Conservation (phyloP, 768 basidiomycete species). For the Tricholoma saponaceum region DNA sequence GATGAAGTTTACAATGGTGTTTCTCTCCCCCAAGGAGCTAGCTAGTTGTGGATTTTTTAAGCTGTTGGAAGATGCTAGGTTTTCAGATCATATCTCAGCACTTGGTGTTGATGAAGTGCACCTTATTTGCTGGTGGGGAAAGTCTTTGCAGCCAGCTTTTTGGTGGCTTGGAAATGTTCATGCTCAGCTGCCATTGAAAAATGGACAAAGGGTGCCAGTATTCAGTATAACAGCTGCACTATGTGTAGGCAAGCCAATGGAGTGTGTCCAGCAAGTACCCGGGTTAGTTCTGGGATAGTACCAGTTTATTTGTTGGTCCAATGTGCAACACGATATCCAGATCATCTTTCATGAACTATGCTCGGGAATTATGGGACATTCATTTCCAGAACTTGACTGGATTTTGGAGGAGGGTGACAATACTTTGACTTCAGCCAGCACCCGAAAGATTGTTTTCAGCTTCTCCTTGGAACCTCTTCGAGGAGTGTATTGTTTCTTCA, state of each 20-base stretch:
- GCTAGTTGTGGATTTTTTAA: neutral
- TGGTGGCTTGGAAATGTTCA: neutral
- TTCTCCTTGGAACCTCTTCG: no score
- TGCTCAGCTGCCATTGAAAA: neutral
- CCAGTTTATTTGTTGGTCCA: neutral
- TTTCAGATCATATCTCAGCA: neutral
- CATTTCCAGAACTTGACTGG: no score
- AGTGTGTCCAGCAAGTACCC: neutral
- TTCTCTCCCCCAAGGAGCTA: no score
- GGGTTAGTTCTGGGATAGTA: neutral
- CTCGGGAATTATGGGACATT: no score
- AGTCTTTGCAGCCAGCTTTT: neutral
- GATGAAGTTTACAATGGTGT: no score
- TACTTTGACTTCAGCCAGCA: no score
- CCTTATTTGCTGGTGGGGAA: slow-evolving; percentile 2
- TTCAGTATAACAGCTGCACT: neutral
- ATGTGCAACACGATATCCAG: neutral
- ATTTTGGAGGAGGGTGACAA: no score
- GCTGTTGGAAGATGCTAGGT: neutral
- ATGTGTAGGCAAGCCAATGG: neutral
- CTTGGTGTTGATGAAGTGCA: slow-evolving; percentile 1
- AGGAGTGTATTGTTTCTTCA: no score
- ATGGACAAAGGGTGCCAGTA: neutral
- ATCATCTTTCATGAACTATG: slow-evolving; percentile 1
- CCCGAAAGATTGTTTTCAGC: no score